Conservation (phyloP, 73 alveolate species). For the Breviolum minutum region DNA sequence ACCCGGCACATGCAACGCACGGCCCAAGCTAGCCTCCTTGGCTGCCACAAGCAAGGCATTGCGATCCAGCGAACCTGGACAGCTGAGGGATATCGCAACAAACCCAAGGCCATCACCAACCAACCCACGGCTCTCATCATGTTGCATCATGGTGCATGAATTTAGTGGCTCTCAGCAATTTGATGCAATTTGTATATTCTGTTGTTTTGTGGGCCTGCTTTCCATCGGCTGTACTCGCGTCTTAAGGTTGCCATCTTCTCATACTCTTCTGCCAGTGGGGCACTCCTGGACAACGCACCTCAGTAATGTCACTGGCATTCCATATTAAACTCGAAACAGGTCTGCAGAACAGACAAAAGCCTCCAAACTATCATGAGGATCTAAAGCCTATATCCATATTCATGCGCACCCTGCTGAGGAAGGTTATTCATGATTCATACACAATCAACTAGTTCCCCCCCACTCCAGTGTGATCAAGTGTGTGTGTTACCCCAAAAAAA, state of each 20-base stretch:
- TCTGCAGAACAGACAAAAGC: too few relatives aligned
- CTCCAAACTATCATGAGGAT: too few relatives aligned
- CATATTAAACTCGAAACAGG: too few relatives aligned
- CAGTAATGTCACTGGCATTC: not conserved
- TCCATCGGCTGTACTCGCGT: not conserved
- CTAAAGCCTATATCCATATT: too few relatives aligned
- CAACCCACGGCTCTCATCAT: too few relatives aligned
- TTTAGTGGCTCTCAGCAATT: not conserved
- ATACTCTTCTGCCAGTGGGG: not conserved
- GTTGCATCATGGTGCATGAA: not conserved
- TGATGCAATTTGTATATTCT: not conserved
- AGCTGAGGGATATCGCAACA: too few relatives aligned
- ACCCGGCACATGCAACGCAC: not conserved
- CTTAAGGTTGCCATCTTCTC: conserved; percentile 15
- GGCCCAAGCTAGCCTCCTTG: not conserved
- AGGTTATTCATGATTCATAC: not conserved
- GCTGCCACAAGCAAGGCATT: not conserved
- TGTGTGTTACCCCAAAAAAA: too few relatives aligned
- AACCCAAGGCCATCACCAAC: too few relatives aligned
- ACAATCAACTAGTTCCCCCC: too few relatives aligned
- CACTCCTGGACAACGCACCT: not conserved
- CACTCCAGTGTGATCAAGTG: too few relatives aligned
- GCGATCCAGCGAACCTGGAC: not conserved
- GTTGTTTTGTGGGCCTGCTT: not conserved
- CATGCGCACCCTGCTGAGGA: not conserved